These are phyloP conservation scores for Fusarium torreyae DNA, from an alignment of 2,329 filamentous ascomycete genomes.

Conservation along the genomic window DNA sequence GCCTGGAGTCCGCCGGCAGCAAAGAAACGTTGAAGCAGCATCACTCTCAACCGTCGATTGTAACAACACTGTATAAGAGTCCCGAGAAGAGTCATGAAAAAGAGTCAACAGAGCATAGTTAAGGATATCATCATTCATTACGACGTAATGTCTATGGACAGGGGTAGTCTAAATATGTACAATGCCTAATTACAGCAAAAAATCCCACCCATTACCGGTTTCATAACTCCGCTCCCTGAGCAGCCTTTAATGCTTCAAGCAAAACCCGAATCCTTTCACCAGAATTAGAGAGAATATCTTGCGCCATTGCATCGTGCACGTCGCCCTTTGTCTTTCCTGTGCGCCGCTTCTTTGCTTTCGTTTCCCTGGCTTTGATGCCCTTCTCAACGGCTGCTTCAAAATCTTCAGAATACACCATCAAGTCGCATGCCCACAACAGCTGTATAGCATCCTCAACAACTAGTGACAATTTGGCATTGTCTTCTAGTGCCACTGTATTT, in stretches of 20 bases:
- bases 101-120: background rate
- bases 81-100: conserved; percentile 1
- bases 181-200: conserved; percentile 20
- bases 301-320: conserved; percentile 59
- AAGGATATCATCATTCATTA: conserved; percentile 46
- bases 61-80: conserved; percentile 38
- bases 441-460: conserved; percentile 76
- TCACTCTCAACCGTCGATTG: conserved; percentile 8
- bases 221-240: conserved; percentile 36
- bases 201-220: conserved; percentile 7
- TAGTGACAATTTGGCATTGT: conserved; percentile 82
- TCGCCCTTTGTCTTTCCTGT: conserved; percentile 53
- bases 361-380: conserved; percentile 65
- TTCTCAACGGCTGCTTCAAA: conserved; percentile 60
- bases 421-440: conserved; percentile 60
- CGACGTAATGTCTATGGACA: conserved; percentile 44
- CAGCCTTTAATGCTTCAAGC: conserved; percentile 54
- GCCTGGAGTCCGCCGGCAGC: conserved; percentile 70
- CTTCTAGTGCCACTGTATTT: conserved; percentile 70
- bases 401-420: conserved; percentile 54
- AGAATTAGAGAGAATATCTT: conserved; percentile 62
- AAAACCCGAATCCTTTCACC: conserved; percentile 60
- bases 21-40: conserved; percentile 50
- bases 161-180: conserved; percentile 45
- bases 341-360: conserved; percentile 62